phyloP scores from a whole-genome alignment of 2,329 filamentous ascomycete genomes.

The Aspergillus fructus region DNA sequence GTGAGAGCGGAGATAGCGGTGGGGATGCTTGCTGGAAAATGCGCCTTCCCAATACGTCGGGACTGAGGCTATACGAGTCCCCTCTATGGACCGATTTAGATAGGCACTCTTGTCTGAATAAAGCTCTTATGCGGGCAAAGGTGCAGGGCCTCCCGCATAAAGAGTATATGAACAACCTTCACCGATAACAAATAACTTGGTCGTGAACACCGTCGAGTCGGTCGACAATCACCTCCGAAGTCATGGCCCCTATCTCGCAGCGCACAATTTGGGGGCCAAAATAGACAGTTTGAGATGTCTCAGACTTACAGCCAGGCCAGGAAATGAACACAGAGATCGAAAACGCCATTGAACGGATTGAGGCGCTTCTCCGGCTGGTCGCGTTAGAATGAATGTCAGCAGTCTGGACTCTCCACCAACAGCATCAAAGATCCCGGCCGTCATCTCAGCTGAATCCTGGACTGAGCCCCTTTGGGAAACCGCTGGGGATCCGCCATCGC shows the following conservation, averaged over 20 bases:
- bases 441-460: no score
- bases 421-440: no score
- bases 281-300: not conserved
- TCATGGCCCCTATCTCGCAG: not conserved
- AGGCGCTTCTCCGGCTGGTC: not conserved
- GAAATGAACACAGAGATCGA: not conserved
- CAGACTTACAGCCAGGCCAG: not conserved
- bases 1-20: not conserved
- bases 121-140: no score
- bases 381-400: no score
- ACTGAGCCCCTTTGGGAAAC: no score
- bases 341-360: not conserved
- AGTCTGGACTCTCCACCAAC: not conserved
- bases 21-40: not conserved
- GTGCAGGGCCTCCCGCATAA: no score
- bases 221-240: no score
- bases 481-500: not conserved
- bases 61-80: not conserved
- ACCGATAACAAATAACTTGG: no score
- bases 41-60: not conserved
- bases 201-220: no score
- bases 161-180: no score
- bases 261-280: slow-evolving; percentile 1
- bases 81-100: no score
- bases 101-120: not conserved